A percentile compares a stretch with the other conserved stretches of the same genome.
Evolutionary conservation across 306 rosid species (phyloP).

Genomic region (Hippophae gyantsensis): DNA sequence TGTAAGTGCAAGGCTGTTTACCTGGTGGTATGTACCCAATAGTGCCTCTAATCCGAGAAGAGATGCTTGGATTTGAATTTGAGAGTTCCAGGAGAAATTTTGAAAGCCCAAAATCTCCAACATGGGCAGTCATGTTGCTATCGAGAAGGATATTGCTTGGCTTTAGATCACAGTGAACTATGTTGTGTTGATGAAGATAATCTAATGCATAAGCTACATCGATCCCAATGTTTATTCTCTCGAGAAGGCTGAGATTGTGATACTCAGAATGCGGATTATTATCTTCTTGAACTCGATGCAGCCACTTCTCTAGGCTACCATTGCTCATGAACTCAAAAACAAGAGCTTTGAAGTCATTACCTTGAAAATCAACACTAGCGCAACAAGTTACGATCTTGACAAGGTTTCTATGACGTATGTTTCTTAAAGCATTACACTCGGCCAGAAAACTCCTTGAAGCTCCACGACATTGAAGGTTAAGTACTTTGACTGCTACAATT

Average conservation of each 20-base stretch:
- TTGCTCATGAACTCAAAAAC: neutral
- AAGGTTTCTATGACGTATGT: conserved; percentile 5
- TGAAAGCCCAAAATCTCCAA: neutral
- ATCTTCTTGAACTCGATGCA: neutral
- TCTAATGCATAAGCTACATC: neutral
- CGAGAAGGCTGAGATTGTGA: neutral
- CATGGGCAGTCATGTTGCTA: neutral
- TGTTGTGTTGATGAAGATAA: neutral
- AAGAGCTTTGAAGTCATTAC: neutral
- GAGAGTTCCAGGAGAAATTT: neutral
- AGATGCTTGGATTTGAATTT: neutral
- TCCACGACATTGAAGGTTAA: conserved; percentile 19
- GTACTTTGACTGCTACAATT: conserved; percentile 24
- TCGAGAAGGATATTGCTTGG: neutral
- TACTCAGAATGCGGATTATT: neutral
- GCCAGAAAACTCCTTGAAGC: conserved; percentile 31
- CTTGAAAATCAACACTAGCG: conserved; percentile 5
- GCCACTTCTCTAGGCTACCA: neutral
- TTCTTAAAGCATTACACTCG: conserved; percentile 6
- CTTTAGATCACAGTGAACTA: neutral
- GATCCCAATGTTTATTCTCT: neutral
- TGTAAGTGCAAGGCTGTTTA: neutral
- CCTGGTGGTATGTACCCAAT: neutral
- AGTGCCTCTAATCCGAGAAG: neutral
- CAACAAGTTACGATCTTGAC: conserved; percentile 7